Base-by-base conservation (phyloP, 805 yeast species). In the Spathaspora sp. region DNA sequence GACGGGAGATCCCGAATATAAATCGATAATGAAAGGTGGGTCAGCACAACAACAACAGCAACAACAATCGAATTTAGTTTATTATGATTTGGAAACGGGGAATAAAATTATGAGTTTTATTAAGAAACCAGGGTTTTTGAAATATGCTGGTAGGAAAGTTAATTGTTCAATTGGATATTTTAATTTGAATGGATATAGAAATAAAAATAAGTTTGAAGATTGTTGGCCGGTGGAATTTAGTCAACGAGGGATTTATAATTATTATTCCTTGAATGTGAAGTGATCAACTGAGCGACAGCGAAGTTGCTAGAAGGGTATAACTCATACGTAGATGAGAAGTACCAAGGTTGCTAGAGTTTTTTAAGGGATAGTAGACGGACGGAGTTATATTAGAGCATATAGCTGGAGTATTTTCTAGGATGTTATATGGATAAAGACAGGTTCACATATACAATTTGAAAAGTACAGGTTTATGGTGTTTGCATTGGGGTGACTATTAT, bases 71-170 rank as follows among this genome's bases (percentile, higher is more conserved):
- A 73, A 73, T 56, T 66, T 83, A 48, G 75, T 82, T 3, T 80
- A 75, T 60, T 86, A 82, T 59, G 90, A 86, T 67, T 69, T 81
- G 46, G 75, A 78, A 28, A 80, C 87, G 0, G 92, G 92, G 10
- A 75, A 81, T 54, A 84, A 82, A 60, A 78, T 83, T 18, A 70
- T 70, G 42, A 72, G 73, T 16, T 76, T 74, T 52, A 63, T 72
- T 20, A 69, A 70, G 48, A 74, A 74, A 52, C 85, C 85, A 4
- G 59, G 57, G 31, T 81, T 81, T 56, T 67, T 81, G 55, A 79
- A 77, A 59, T 81, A 73, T 56, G 83, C 82, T 1, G 73, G 80
- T 9, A 67, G 77, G 45, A 81, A 81, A 57, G 75, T 81, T 54
- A 80, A 78, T 58, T 79, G 83, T 55, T 76, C 81, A n/a, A 68